phyloP scores from a whole-genome alignment of 805 yeast genomes.

The Spathaspora hagerdaliae region DNA sequence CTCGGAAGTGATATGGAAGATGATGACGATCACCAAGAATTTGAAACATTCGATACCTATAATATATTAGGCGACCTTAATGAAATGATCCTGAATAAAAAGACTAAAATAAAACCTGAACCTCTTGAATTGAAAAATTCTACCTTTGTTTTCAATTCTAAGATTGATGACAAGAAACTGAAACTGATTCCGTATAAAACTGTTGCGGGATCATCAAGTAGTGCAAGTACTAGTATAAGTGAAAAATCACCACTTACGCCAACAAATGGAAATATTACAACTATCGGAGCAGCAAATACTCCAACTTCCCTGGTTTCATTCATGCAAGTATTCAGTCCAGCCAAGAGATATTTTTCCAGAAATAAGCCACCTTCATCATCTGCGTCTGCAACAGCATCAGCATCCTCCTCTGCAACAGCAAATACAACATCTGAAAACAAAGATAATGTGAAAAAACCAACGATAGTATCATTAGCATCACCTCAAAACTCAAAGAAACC shows the following conservation, averaged over 20 bases:
- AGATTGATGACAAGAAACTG: no score
- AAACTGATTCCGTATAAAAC: no score
- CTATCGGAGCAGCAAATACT: constrained; percentile 34
- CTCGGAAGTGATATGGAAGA: constrained; percentile 16
- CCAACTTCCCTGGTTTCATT: constrained; percentile 25
- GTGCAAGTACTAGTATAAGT: background rate
- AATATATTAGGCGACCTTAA: constrained; percentile 7
- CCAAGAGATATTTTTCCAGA: constrained; percentile 29
- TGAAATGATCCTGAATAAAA: background rate
- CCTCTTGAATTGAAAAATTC: constrained; percentile 5
- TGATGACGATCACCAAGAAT: constrained; percentile 1
- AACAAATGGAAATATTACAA: constrained; percentile 22
- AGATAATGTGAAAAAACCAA: constrained; percentile 10
- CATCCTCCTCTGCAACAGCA: constrained; percentile 5
- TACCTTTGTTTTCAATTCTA: background rate
- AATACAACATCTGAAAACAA: constrained; percentile 8
- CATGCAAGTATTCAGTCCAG: constrained; percentile 31
- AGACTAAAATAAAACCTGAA: constrained; percentile 3
- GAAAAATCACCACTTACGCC: constrained; percentile 18
- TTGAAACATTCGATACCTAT: constrained; percentile 11
- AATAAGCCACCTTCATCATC: constrained; percentile 13
- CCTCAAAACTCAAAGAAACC: constrained; percentile 2
- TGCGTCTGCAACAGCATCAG: constrained; percentile 5
- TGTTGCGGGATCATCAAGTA: background rate
- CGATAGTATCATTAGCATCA: constrained; percentile 29